These are phyloP conservation scores for Solanum pinnatisectum DNA, from an alignment of 257 asterid species.

Conservation along the genomic window DNA sequence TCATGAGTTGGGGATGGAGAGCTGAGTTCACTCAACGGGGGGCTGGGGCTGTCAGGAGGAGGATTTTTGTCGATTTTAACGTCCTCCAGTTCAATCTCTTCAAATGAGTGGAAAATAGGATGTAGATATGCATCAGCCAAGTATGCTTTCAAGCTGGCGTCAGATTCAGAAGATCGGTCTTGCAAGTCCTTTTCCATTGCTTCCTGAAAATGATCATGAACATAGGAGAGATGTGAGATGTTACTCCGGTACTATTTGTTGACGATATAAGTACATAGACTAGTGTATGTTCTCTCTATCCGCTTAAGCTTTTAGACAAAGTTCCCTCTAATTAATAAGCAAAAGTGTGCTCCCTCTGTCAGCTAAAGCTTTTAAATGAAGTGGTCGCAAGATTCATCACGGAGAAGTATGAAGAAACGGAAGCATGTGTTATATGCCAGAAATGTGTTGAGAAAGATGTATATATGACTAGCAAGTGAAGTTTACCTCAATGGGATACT, in stretches of 20 bases:
- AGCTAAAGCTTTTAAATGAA: background rate
- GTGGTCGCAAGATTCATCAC: background rate
- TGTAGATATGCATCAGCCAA: constrained; percentile 90
- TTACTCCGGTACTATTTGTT: background rate
- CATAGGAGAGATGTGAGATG: background rate
- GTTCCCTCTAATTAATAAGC: background rate
- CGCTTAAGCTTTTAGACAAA: background rate
- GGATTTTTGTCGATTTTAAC: constrained; percentile 40
- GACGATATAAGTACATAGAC: background rate
- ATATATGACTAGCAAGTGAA: background rate
- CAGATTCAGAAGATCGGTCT: constrained; percentile 44
- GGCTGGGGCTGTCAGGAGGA: constrained; percentile 11
- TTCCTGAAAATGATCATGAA: constrained; percentile 45
- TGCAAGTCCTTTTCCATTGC: constrained; percentile 73
- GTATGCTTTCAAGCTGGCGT: constrained; percentile 42
- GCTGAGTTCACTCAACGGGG: constrained; percentile 36
- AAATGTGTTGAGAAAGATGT: background rate
- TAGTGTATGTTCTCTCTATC: background rate
- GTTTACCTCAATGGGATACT: constrained; percentile 86
- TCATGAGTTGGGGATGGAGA: constrained; percentile 41
- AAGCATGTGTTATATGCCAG: background rate
- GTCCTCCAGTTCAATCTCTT: constrained; percentile 63
- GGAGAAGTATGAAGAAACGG: background rate
- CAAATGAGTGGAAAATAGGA: constrained; percentile 81
- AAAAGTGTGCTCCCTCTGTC: background rate